Percentiles rank a stretch among this genome's conserved stretches.
These are phyloP conservation scores for Crithidia expoeki DNA, from an alignment of 208 protist species.

Conservation along the genomic window DNA sequence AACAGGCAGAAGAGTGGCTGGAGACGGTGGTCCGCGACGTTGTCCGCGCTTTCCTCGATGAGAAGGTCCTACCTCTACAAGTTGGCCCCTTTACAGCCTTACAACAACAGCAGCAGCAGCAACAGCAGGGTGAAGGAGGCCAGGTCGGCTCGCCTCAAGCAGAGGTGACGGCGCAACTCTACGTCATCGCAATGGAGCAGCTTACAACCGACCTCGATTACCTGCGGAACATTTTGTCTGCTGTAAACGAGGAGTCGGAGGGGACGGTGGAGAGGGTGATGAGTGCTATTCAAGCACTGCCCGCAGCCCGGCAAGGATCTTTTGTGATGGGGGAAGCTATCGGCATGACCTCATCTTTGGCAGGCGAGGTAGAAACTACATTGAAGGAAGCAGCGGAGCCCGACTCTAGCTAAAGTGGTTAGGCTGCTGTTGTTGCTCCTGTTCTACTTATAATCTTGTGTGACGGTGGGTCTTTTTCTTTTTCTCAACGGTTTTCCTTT, in stretches of 20 bases:
- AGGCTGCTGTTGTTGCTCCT: too few species aligned
- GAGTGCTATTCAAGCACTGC: constrained; percentile 40
- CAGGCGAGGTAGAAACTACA: background rate
- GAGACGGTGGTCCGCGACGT: constrained; percentile 63
- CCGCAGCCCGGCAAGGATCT: constrained; percentile 3
- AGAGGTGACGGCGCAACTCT: constrained; percentile 6
- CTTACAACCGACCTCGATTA: constrained; percentile 74
- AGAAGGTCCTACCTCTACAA: constrained; percentile 49
- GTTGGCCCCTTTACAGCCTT: constrained; percentile 37
- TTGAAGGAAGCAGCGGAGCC: background rate
- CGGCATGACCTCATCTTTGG: background rate
- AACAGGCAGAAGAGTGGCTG: constrained; percentile 63
- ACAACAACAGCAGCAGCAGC: background rate
- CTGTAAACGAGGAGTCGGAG: constrained; percentile 77
- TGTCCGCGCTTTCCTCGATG: constrained; percentile 56
- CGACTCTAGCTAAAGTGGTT: too few species aligned
- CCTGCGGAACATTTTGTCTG: constrained; percentile 71
- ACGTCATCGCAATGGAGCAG: constrained; percentile 59
- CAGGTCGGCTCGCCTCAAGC: background rate
- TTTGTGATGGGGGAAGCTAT: constrained; percentile 24
- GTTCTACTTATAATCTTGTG: too few species aligned
- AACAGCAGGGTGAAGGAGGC: background rate
- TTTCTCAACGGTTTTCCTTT: too few species aligned
- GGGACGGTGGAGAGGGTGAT: constrained; percentile 50
- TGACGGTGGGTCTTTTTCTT: too few species aligned